These are phyloP conservation scores for Claviceps lovelessii DNA, from an alignment of 2,329 filamentous ascomycete species.

Conservation along the genomic window DNA sequence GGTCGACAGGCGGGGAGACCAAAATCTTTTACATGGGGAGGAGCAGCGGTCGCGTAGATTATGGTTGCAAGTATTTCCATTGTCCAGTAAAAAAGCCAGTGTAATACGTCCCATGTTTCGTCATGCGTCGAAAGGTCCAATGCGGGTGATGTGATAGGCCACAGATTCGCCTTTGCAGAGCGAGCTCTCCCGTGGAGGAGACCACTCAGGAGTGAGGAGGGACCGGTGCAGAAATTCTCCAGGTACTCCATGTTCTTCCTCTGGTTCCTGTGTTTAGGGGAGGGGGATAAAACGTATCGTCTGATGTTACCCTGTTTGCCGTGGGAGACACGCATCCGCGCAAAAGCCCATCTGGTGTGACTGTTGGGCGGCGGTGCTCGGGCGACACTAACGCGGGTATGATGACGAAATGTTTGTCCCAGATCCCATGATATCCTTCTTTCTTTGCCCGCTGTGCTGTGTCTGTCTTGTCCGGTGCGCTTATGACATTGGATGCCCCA, in stretches of 20 bases:
- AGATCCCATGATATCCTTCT: not conserved
- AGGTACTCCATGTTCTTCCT: not conserved
- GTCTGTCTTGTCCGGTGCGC: not conserved
- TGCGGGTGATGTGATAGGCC: not conserved
- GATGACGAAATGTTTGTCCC: not conserved
- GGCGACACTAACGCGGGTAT: not conserved
- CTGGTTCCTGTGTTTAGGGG: not conserved
- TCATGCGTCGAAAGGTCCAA: not conserved
- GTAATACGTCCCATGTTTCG: not conserved
- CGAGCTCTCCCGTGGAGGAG: not conserved
- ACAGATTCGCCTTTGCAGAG: not conserved
- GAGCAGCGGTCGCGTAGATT: conserved; percentile 25
- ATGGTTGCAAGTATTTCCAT: conserved; percentile 21
- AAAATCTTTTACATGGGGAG: conserved; percentile 10
- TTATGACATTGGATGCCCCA: not conserved
- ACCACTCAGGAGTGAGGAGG: not conserved
- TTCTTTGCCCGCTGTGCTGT: not conserved
- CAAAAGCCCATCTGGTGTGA: conserved; percentile 1
- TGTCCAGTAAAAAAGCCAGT: conserved; percentile 19
- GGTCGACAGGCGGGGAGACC: conserved; percentile 8
- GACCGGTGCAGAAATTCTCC: not conserved
- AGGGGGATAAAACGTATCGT: not conserved
- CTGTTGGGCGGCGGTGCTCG: not conserved
- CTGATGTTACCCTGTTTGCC: not conserved
- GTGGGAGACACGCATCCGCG: conserved; percentile 2